Base-by-base conservation (phyloP, 2,329 filamentous ascomycete genomes). In the Arthrobotrys entomopaga region DNA sequence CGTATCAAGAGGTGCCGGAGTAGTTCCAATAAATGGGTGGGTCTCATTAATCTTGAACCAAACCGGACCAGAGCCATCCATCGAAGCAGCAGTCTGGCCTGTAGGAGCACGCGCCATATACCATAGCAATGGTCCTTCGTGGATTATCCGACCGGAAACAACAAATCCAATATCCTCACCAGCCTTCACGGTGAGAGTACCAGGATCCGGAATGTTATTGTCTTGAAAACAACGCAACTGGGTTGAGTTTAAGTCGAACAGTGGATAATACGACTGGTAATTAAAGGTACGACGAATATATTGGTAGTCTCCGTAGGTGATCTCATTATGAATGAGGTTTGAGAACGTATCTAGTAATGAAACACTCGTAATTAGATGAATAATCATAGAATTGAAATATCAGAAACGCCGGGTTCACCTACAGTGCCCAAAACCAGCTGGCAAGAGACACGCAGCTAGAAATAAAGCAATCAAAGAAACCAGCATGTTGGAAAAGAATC, bases 221-320 rank as follows among this genome's bases (percentile, higher is more conserved):
- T 81, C 81, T 61, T 81, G 80, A 79, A 85, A 85, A 79, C 83
- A 85, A 46, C 83, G 80, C 58, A 82, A 77, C 76, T 83, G 77
- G 29, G 78, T 75, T 42, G 81, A 82, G 58, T 79, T 81, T 49
- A 82, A 76, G 63, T 83, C 82, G 54, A 78, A 79, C 74, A 83
- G 77, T 64, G 82, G 82, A 7, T 80, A 82, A 80, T 83, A 83
- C 40, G 48, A 75, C 48, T 70, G 63, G 20, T 80, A 82, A 78
- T 83, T 83, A 65, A 58, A 70, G 22, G 65, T 70, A 38, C 77
- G 79, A 73, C 85, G 83, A 77, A 86, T 83, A 81, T 85, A 86
- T 40, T 81, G 80, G 78, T 82, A 84, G 61, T 83, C 81, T 48
- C 82, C 83, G 66, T 81, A 79, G 60, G 79, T 80, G 72, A 80